Base-by-base conservation (phyloP, 2,329 filamentous ascomycete species). In the Trichoderma atrobrunneum region DNA sequence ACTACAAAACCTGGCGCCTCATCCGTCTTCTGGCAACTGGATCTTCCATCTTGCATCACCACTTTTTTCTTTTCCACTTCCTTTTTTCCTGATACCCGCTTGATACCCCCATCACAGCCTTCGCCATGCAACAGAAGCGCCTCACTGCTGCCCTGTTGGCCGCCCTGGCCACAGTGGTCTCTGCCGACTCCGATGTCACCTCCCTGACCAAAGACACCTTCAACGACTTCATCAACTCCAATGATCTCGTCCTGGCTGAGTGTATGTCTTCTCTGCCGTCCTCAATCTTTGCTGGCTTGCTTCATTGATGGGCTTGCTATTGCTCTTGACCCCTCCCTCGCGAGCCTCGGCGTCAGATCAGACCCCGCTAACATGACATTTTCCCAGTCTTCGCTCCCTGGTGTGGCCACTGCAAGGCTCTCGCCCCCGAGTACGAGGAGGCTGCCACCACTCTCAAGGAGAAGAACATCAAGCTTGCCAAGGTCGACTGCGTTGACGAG, bases 321-420 rank as follows among this genome's bases (percentile, higher is more conserved):
- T 5, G 12, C 28, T 34, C 60, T 21, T 54, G 63, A 51, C 66
- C 5, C 39, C 60, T 43, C 16, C 63, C 43, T 67, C 28, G 51
- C 34, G 51, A 51, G 30, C 24, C 48, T n/a, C 28, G 57, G 61
- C 56, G 60, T 51, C 62, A 39, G 21, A 30, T 51, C 60, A 39
- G 21, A 30, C 70, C 43, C 72, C 61, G 72, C 83, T 88, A 79
- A 87, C 80, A 59, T 54, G 39, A 43, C 51, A 5, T 16, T 32
- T 59, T 28, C 70, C 7, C 74, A 94, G 92, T 98, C 90, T 98
- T 93, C 83, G 95, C 95, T 77, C 95, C 95, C 78, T 97, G 95
- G 95, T 97, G 93, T 78, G 95, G 95, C 76, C 95, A 98, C 89
- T 98, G 95, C 92, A 98, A 99, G 88, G 95, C 95, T 73, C 93